Base-by-base conservation (phyloP, 257 asterid genomes). In the Petrea volubilis region DNA sequence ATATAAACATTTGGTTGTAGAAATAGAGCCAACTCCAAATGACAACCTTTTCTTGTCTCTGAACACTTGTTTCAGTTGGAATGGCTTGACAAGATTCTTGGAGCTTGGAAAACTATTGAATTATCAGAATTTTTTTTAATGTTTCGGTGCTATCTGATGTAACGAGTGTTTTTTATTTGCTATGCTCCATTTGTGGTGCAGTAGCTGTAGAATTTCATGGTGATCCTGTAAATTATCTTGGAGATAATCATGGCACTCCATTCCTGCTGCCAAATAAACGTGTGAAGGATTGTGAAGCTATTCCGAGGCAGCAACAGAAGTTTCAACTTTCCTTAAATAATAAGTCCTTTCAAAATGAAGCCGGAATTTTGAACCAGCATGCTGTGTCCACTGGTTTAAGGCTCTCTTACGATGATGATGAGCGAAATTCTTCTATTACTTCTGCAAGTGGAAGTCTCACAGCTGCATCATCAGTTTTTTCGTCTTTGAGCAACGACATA, bases 321-420 rank as follows among this genome's bases (percentile, higher is more conserved):
- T 81, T 83, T 73, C 89, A 78, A 6, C 80, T 84, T 70, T 77
- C 91, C 64, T 74, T 91, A 23, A 85, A 81, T 50, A 85, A 74
- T 57, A 79, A 75, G 43, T 41, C 79, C 14, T 76, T 75, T 77
- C 78, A 46, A 12, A 87, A 86, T 43, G 95, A 87, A 76, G 53
- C 80, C 23, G 92, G 88, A 49, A 76, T 78, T 76, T 76, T 81
- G 73, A 64, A 74, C 79, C 90, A 78, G 62, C 87, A 88, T 84
- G 89, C 84, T 5, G 96, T 90, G 6, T 90, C 96, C 12, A 90
- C 97, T 57, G 98, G 98, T 67, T 90, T 93, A 73, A 88, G 81
- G 83, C 75, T 93, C 71, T 88, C 92, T n/a, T 93, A 88, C 25
- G 97, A 88, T 21, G 91, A 90, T 9, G 95, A 90, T 47, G 96